Base-by-base conservation (phyloP, 257 asterid species). In the Pogostemon cablin region DNA sequence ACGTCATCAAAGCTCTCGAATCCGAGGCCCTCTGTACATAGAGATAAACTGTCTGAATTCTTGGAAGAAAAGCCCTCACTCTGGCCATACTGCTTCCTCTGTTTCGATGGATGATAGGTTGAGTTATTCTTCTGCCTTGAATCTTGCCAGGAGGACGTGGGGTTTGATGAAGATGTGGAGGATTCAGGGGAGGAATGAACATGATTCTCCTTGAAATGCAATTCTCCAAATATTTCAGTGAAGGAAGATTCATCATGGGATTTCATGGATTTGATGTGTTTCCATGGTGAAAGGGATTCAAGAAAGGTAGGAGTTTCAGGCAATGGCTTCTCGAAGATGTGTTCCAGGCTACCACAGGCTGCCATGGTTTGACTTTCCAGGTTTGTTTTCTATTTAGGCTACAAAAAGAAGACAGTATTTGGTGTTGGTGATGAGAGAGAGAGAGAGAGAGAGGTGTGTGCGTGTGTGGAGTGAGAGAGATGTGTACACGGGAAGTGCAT, bases 11-110 rank as follows among this genome's bases (percentile, higher is more conserved):
- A 91, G 87, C 95, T 91, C 69, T 93, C 98, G 35, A 82, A 86
- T 7, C 97, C 99, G 1, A 88, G 86, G 4, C 97, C 91, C 66
- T 91, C 98, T 0, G 99, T 93, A 78, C 96, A 91, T 10, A 87
- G 53, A 0, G 96, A 89, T 46, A 91, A 69, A 64, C 86, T 86
- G 32, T 88, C 97, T 0, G 88, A 85, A 72, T 76, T 85, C 82
- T 77, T 77, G 8, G 93, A 86, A 0, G 95, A 92, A 53, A 83
- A 81, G 76, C 89, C 78, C 11, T 85, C 83, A 9, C 61, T 55
- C 39, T 79, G 84, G 43, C 12, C 42, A 77, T 81, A 76, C 17
- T 80, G 82, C 39, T 70, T 80, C 12, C n/a, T 47, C 6, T 44
- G 68, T 15, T 42, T 38, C n/a, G 11, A 6, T 3, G 72, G 61